Base-by-base conservation (phyloP, 2,329 filamentous ascomycete species). In the Calonectria multiphialidica region DNA sequence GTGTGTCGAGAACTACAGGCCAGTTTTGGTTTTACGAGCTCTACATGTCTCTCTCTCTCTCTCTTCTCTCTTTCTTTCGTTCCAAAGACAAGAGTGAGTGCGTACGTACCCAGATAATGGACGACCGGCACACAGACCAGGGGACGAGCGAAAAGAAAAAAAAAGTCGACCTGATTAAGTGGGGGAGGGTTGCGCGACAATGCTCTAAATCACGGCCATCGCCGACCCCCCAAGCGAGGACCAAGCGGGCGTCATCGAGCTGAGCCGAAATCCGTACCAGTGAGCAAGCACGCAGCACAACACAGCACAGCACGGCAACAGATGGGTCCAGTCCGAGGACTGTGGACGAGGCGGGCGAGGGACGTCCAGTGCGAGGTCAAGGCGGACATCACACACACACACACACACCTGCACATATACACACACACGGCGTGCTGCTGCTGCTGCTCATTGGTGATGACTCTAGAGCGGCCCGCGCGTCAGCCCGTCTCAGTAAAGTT, bases 161-260 rank as follows among this genome's bases (percentile, higher is more conserved):
- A 44, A 30, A 65, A 70, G 68, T 70, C 66, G 50, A 53, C 28
- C 68, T 44, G 49, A 37, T 40, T 40, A 42, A 33, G 50, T 57
- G 68, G 62, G 68, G 66, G 59, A 61, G 66, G 62, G 37, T 49
- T 70, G 61, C 68, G 62, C 47, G 62, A 66, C 53, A 66, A 66
- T 44, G 44, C 62, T 37, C 33, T 30, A 62, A 25, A n/a, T 42
- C 50, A 49, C 68, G 68, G 68, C 53, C 68, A 70, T 70, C 62
- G 68, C 68, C 68, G 68, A 66, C 55, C 35, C 55, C 35, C 53
- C 44, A n/a, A 68, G 66, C 37, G 59, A 70, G 66, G 66, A 63
- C 66, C 59, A 69, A 70, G 67, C 67, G 67, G 67, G 67, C 59
- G 47, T 55, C 49, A n/a, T 44, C 42, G 61, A 55, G 40, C 33